Conservation (phyloP, 2,329 filamentous ascomycete genomes). For the Nigrospora sphaerica region DNA sequence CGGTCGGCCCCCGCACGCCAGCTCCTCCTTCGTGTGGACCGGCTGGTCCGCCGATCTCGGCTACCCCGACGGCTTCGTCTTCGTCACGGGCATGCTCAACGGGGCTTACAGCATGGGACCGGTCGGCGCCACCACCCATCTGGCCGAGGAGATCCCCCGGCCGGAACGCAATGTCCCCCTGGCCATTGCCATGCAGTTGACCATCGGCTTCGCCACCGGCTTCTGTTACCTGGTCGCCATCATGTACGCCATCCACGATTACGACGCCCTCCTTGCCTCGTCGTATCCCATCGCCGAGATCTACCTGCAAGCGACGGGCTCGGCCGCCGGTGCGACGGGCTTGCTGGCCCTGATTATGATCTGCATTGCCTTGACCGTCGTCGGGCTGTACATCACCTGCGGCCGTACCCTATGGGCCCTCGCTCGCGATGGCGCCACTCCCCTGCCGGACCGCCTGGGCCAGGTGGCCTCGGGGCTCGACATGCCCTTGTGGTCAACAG, state of each 20-base stretch:
- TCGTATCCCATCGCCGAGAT: conserved; percentile 60
- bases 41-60: conserved; percentile 31
- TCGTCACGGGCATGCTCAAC: conserved; percentile 35
- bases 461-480: conserved; percentile 19
- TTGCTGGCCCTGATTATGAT: conserved; percentile 1
- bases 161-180: conserved; percentile 46
- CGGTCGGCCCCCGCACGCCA: conserved; percentile 20
- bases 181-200: conserved; percentile 42
- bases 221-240: conserved; percentile 44
- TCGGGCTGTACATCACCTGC: conserved; percentile 30
- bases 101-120: conserved; percentile 63
- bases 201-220: conserved; percentile 42
- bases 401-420: conserved; percentile 33
- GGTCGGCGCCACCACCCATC: conserved; percentile 57
- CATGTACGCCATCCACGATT: conserved; percentile 47
- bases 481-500: conserved; percentile 39
- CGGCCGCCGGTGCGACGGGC: conserved; percentile 33
- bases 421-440: conserved; percentile 30
- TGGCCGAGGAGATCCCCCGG: conserved; percentile 56
- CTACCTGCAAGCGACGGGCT: conserved; percentile 52
- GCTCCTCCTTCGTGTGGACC: conserved; percentile 29
- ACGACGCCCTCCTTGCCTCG: conserved; percentile 39
- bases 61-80: conserved; percentile 35
- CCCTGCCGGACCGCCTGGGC: conserved; percentile 14
- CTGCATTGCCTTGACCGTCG: conserved; percentile 35